Evolutionary conservation across 164 flowering plant species (phyloP), one percentile per base, ranked within the genome.

Genomic region (Chimonanthus praecox): DNA sequence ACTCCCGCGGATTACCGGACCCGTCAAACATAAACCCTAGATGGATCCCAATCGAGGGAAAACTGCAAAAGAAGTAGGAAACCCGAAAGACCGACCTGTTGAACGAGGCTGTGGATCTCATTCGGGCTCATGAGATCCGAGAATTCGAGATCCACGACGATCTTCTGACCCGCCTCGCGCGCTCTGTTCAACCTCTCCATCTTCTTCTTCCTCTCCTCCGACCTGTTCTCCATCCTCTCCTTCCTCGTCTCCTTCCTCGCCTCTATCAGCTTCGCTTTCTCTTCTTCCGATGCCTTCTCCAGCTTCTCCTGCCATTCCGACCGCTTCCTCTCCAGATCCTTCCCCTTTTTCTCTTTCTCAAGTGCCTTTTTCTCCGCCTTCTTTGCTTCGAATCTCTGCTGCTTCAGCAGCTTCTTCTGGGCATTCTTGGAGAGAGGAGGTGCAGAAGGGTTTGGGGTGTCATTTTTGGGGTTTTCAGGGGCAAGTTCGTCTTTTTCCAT

Each of bases 61-160:
- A 54, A 54, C 60, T 3, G 11, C n/a, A 54, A 68, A 47, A 16
- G 46, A 9, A 33, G n/a, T n/a, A 44, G 15, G 48, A 15, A 65
- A 13, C 1, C 51, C 51, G 65, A 44, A 33, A 65, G 8, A n/a
- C 73, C 6, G 20, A 94, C 98, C 97, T 95, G 98, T 65, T 90
- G 94, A 75, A 85, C 88, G 64, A 95, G 97, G 77, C 99, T 95
- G 71, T 84, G 70, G 70, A 93, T 87, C 76, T 95, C 97, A 66
- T 58, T 74, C 2, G 84, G 66, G 3, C 80, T 80, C 99, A 91
- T 93, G 60, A 90, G 87, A 72, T 91, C 84, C 21, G 94, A 58
- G 73, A 95, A 93, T 45, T 95, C 96, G 68, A 95, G 90, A 77
- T 95, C 99, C 64, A 95, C 68, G 54, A 95, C 89, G 13, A 95